These are phyloP conservation scores for Rostrohypoxylon terebratum DNA, from an alignment of 495 filamentous ascomycete genomes.

Conservation along the genomic window DNA sequence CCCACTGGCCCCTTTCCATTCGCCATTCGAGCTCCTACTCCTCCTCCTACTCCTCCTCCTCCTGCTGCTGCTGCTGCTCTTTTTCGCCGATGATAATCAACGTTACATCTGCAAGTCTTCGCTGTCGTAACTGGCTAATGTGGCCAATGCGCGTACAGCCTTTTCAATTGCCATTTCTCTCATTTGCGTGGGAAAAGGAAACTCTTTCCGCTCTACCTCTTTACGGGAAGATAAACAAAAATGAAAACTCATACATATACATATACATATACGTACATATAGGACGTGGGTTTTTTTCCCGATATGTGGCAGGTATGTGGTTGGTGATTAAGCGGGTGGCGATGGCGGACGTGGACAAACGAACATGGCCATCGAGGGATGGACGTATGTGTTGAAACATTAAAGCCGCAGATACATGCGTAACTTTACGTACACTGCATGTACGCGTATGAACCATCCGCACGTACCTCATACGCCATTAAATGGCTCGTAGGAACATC, in stretches of 20 bases:
- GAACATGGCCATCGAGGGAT: neutral
- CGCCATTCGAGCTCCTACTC: neutral
- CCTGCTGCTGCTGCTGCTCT: neutral
- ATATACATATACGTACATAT: neutral
- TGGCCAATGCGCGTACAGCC: neutral
- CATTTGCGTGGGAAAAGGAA: slow-evolving; percentile 13
- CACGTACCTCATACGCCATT: neutral
- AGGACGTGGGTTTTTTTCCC: neutral
- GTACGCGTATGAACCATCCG: neutral
- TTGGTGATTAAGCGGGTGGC: slow-evolving; percentile 11
- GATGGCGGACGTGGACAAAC: neutral
- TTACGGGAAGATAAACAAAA: slow-evolving; percentile 1
- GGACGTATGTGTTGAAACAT: slow-evolving; percentile 11
- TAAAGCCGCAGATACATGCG: slow-evolving; percentile 11
- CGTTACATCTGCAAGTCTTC: slow-evolving; percentile 32
- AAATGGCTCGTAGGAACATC: slow-evolving; percentile 11
- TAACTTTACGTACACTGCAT: neutral
- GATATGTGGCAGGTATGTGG: neutral
- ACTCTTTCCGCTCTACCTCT: slow-evolving; percentile 8
- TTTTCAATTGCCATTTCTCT: neutral
- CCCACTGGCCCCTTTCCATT: neutral
- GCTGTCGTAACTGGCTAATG: slow-evolving; percentile 12
- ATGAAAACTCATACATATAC: neutral
- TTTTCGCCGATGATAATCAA: slow-evolving; percentile 23
- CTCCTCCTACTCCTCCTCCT: neutral